Conservation (phyloP, 441 rosid species). For the Erodium trifolium region DNA sequence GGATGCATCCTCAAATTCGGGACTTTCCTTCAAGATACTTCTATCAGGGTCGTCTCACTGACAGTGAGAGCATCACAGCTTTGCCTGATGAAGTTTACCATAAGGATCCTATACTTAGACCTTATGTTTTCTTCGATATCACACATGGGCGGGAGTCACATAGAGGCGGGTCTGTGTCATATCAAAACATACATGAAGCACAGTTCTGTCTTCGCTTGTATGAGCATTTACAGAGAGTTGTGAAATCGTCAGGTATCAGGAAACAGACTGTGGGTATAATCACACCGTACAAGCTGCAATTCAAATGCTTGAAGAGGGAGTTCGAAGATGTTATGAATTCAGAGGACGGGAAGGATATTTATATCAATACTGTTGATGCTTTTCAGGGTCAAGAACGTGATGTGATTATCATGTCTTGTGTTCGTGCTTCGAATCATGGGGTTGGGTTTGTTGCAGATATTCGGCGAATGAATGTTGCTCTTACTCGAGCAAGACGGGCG, state of each 20-base stretch:
- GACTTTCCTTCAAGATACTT: conserved; percentile 94
- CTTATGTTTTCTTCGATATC: conserved; percentile 75
- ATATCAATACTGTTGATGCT: conserved; percentile 96
- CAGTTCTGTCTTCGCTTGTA: conserved; percentile 81
- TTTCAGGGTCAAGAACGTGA: conserved; percentile 99
- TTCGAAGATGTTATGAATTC: conserved; percentile 68
- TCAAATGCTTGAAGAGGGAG: conserved; percentile 89
- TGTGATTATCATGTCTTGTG: conserved; percentile 98
- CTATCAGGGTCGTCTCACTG: conserved; percentile 94
- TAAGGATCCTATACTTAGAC: conserved; percentile 79
- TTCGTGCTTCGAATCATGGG: conserved; percentile 90
- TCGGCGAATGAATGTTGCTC: conserved; percentile 98
- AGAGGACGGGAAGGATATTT: conserved; percentile 87
- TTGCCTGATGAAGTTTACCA: conserved; percentile 84
- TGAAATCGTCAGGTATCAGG: conserved; percentile 57
- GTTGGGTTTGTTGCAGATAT: conserved; percentile 97
- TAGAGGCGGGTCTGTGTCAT: conserved; percentile 93
- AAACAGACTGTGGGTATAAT: conserved; percentile 86
- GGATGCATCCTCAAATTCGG: conserved; percentile 96
- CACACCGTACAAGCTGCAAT: conserved; percentile 93
- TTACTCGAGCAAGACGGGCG: conserved; percentile 96
- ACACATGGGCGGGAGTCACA: conserved; percentile 96
- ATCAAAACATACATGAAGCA: conserved; percentile 91
- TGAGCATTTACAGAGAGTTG: conserved; percentile 77
- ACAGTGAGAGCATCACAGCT: conserved; percentile 73